Conservation (phyloP, 2,329 filamentous ascomycete genomes). For the Pseudocercospora cruenta region DNA sequence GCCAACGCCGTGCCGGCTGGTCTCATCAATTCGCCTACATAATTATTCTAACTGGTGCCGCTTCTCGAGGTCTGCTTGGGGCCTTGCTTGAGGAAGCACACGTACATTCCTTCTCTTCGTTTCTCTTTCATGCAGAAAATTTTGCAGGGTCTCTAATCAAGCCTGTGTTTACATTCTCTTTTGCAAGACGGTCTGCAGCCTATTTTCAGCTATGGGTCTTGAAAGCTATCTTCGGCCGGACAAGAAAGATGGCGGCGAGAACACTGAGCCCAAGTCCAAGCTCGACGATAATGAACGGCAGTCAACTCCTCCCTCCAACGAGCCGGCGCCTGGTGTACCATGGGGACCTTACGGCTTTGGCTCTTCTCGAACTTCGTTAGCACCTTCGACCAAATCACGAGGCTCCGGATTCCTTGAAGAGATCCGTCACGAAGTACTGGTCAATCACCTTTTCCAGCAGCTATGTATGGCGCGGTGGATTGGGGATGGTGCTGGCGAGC, state of each 20-base stretch:
- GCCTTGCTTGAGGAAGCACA: not conserved
- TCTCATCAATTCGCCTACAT: not conserved
- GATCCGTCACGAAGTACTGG: conserved; percentile 17
- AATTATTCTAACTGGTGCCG: not conserved
- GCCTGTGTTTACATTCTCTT: not conserved
- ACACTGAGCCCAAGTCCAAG: conserved; percentile 31
- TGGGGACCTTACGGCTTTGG: conserved; percentile 46
- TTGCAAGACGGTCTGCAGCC: not conserved
- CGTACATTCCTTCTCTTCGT: not conserved
- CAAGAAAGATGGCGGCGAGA: conserved; percentile 42
- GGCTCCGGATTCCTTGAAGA: conserved; percentile 22
- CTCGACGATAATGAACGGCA: conserved; percentile 25
- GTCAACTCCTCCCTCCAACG: conserved; percentile 41
- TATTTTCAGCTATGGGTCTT: conserved; percentile 59
- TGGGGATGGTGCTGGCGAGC: conserved; percentile 66
- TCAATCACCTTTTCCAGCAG: conserved; percentile 77
- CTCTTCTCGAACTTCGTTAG: conserved; percentile 58
- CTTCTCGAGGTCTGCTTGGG: not conserved
- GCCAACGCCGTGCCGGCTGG: not conserved
- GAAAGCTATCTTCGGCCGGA: conserved; percentile 65
- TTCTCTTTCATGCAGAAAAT: not conserved
- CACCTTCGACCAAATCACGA: conserved; percentile 21
- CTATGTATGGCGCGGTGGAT: conserved; percentile 77
- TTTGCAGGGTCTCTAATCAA: not conserved
- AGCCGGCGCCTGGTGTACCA: conserved; percentile 28